phyloP scores from a whole-genome alignment of 768 basidiomycete genomes.

The Mycena haematopus region DNA sequence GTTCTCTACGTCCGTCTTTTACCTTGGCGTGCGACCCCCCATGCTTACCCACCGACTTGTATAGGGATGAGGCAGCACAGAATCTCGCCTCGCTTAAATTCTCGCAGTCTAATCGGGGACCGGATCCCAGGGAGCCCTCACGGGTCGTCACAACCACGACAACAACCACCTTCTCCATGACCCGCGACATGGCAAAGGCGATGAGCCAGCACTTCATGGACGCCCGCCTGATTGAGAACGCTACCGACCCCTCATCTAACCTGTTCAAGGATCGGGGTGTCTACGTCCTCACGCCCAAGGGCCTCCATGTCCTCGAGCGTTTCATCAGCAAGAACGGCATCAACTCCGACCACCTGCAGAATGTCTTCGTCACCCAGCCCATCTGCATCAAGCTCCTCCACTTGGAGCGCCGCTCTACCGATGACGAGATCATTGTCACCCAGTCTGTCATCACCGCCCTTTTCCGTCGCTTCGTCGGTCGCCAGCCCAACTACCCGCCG shows the following conservation, averaged over 20 bases:
- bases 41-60: conserved; percentile 25
- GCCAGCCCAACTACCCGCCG: conserved; percentile 78
- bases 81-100: conserved; percentile 97
- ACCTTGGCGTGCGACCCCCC: conserved; percentile 18
- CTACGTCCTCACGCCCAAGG: conserved; percentile 95
- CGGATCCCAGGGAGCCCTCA: conserved; percentile 97
- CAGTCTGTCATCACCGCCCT: conserved; percentile 93
- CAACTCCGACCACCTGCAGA: conserved; percentile 89
- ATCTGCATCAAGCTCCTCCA: conserved; percentile 98
- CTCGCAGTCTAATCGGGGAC: conserved; percentile 97
- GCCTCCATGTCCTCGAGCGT: conserved; percentile 97
- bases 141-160: conserved; percentile 99
- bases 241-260: conserved; percentile 84
- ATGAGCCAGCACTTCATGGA: conserved; percentile 99
- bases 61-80: conserved; percentile 92
- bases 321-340: conserved; percentile 99
- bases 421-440: conserved; percentile 98
- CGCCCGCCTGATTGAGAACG: conserved; percentile 96
- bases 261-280: conserved; percentile 98
- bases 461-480: conserved; percentile 94
- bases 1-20: conserved; percentile 84
- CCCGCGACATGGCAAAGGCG: conserved; percentile 98
- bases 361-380: conserved; percentile 89
- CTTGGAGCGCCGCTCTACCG: conserved; percentile 88
- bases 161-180: conserved; percentile 99